phyloP scores from a whole-genome alignment of 2,329 filamentous ascomycete genomes.

The Cladosporium sp. region DNA sequence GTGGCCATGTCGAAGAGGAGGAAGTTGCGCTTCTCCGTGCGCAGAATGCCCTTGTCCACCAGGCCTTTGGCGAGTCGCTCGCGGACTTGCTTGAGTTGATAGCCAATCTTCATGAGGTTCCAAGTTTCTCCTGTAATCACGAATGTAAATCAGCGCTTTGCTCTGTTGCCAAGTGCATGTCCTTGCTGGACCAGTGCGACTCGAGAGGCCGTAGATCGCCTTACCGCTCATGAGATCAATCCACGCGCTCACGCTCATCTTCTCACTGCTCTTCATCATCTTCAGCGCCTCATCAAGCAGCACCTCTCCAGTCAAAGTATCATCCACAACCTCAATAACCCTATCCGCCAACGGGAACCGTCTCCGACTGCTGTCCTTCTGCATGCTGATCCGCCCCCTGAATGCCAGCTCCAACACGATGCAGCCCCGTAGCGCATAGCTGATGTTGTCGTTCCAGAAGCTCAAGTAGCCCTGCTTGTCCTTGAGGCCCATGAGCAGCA shows the following conservation, averaged over 20 bases:
- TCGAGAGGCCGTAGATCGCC: conserved; percentile 19
- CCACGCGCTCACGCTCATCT: conserved; percentile 99
- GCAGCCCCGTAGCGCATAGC: conserved; percentile 92
- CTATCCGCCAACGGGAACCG: conserved; percentile 89
- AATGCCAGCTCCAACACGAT: conserved; percentile 98
- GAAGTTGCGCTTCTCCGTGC: conserved; percentile 99
- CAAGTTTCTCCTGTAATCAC: conserved; percentile 76
- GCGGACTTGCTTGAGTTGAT: conserved; percentile 98
- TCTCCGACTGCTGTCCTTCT: conserved; percentile 87
- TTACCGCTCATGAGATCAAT: conserved; percentile 98
- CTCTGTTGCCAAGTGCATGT: neutral
- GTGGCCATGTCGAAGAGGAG: conserved; percentile 99
- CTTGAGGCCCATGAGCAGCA: conserved; percentile 89
- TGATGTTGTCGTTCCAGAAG: conserved; percentile 99
- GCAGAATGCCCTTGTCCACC: conserved; percentile 96
- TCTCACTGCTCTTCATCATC: conserved; percentile 99
- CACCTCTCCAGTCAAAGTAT: conserved; percentile 92
- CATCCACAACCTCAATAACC: conserved; percentile 93
- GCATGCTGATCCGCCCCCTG: conserved; percentile 94
- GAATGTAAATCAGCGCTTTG: neutral
- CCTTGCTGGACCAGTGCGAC: neutral
- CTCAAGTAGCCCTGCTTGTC: conserved; percentile 99
- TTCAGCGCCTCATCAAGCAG: conserved; percentile 95
- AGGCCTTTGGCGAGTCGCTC: conserved; percentile 95
- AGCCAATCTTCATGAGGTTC: conserved; percentile 99